Evolutionary conservation across 306 rosid genomes (phyloP), one percentile per base, ranked within the genome.

Genomic region (Alnus rubra): DNA sequence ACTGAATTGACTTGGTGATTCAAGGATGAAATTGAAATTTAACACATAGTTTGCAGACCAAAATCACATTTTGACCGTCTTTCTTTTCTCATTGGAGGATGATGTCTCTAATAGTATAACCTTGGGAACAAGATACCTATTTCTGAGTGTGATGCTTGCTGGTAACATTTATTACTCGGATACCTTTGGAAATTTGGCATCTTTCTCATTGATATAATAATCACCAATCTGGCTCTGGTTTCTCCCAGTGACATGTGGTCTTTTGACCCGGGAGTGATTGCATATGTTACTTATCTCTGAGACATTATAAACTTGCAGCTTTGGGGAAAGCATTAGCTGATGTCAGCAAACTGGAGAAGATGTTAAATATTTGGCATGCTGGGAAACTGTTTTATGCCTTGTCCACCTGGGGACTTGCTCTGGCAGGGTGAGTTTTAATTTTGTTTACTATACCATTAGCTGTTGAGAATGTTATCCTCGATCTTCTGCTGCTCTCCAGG

Each of bases 341-440:
- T 74, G 85, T 90, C 56, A 86, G 89, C 88, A 95, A 89, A 84
- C 73, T 93, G 83, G 96, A 85, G 81, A 90, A 79, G 84, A 52
- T 88, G 69, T 59, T 93, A 31, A 86, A 82, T 76, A 88, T 95
- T 73, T 93, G 99, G 98, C 81, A 88, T 80, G 98, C 99, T 35
- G 98, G 99, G 60, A 88, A 73, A 80, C 54, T 93, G 85, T 91
- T 95, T 72, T 95, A 93, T 84, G 52, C 96, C 51, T 81, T 95
- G 37, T 85, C 97, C 85, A 91, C 98, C 47, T 95, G 99, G 99
- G 99, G 99, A 79, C 97, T 95, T 84, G 92, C 99, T 80, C 88
- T 95, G 78, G 85, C 90, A 0, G 98, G 98, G 98, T 95, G 81
- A 81, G 83, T 47, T 77, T 78, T 76, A 28, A 42, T 60, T 60